Evolutionary conservation across 768 basidiomycete genomes (phyloP), one percentile per base, ranked within the genome.

Genomic region (Coprinopsis sp.): DNA sequence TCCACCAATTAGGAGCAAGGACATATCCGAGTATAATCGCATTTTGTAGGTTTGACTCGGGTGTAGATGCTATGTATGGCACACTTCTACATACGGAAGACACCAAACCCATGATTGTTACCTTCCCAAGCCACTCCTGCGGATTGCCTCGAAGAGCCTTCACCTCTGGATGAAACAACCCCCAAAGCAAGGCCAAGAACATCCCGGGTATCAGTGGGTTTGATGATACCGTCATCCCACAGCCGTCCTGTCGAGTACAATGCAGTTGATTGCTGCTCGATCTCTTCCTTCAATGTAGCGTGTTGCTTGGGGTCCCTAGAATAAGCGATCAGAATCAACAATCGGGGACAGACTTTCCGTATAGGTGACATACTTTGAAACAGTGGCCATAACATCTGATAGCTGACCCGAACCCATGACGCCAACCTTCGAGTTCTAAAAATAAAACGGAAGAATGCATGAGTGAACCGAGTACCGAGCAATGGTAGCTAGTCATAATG

Each of bases 331-430:
- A 45, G 43, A 40, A 29, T 18, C 24, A 31, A 23, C 14, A 22
- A 28, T 28, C 6, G 33, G 33, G 13, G 18, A 22, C 24, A 25
- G 27, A 16, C 18, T 29, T 14, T 23, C 24, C 12, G 29, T 36
- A 21, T 33, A 29, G 45, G 19, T 12, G 22, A 64, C 74, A 28
- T 66, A 91, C 82, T 81, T 87, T 10, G 91, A 91, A 13, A 96
- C 91, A 0, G 81, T 78, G 12, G 84, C 71, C 94, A 97, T 97
- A 31, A 97, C 93, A 57, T 90, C 85, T 8, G 90, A 91, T 21
- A 97, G 77, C 60, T 96, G 94, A 7, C 82, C 87, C 2, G 89
- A 90, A 28, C 94, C 93, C 93, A 97, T 97, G 29, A 97, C 94
- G 13, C 87, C 88, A 2, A 95, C 84, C 64, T 87, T 93, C 28